Base-by-base conservation (phyloP, 768 basidiomycete species). In the Mycena metata region DNA sequence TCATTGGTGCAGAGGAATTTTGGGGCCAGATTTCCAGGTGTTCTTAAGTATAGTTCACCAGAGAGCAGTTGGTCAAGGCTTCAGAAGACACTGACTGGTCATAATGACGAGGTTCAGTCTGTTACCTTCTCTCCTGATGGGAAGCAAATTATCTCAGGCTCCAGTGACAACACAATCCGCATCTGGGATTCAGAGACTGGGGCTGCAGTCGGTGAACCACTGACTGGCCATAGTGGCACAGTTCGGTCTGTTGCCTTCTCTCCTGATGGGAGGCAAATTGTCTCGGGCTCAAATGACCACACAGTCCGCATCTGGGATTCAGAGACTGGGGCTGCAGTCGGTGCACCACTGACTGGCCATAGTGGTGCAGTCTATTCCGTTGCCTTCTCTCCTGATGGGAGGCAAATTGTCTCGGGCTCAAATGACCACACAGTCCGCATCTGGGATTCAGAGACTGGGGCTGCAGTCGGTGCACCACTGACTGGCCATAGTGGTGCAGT, bases 101-200 rank as follows among this genome's bases (percentile, higher is more conserved):
- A 62, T 26, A 62, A 36, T 0, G n/a, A 13, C 8, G 0, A 0
- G 24, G 60, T 52, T 13, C 10, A 2, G 1, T 62, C 60, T 19
- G 50, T 62, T 6, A 39, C 50, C 2, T 62, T 62, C 39, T 43
- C 49, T 5, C 39, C 60, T 1, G 60, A 52, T 52, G 60, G 50
- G 5, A 52, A 6, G 11, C 17, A 15, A 2, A n/a, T 60, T 35
- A 47, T 26, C 7, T 60, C 47, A 19, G 60, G 60, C 1, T 49
- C 46, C 0, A 1, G 16, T 16, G 47, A 60, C 36, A 23, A 8
- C 15, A 50, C 60, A 1, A 13, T 60, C 21, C 23, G 49, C 1
- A 15, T 60, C 33, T 60, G 60, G 60, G 60, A 60, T 10, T 39
- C 39, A 15, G 39, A 39, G 39, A 39, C 39, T 39, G 39, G 39